These are phyloP conservation scores for Apiotrichum brassicae DNA, from an alignment of 1,284 basidiomycete genomes.

Conservation along the genomic window DNA sequence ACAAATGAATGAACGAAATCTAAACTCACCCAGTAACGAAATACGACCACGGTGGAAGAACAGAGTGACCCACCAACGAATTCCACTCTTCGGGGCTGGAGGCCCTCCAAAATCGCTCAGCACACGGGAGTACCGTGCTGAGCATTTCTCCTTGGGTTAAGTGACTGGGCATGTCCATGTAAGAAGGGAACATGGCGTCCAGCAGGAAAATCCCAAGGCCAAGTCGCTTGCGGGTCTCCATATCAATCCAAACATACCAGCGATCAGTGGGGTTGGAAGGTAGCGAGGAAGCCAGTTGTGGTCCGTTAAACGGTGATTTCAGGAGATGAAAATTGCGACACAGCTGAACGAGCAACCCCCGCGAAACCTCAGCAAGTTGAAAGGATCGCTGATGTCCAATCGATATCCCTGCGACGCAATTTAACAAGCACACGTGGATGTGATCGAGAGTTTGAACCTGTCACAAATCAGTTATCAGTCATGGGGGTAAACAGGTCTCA, in stretches of 20 bases:
- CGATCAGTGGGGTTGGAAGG: slow-evolving; percentile 4
- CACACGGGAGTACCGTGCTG: slow-evolving; percentile 20
- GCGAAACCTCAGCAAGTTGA: slow-evolving; percentile 21
- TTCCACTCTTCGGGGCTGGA: slow-evolving; percentile 19
- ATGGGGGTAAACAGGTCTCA: too few species aligned
- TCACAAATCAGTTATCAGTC: neutral
- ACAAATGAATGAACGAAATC: neutral
- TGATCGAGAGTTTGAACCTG: slow-evolving; percentile 16
- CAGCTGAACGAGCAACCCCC: slow-evolving; percentile 22
- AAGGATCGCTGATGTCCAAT: slow-evolving; percentile 24
- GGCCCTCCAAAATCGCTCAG: slow-evolving; percentile 21
- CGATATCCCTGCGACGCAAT: slow-evolving; percentile 16
- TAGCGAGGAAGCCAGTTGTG: slow-evolving; percentile 1
- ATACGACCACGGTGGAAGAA: slow-evolving; percentile 18
- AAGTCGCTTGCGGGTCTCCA: slow-evolving; percentile 23
- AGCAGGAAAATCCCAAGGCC: slow-evolving; percentile 21
- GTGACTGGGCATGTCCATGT: slow-evolving; percentile 17
- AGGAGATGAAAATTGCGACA: slow-evolving; percentile 23
- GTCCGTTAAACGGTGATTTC: slow-evolving; percentile 5
- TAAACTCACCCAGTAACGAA: slow-evolving; percentile 18
- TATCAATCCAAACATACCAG: slow-evolving; percentile 21
- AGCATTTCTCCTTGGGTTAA: slow-evolving; percentile 25
- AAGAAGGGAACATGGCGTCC: slow-evolving; percentile 14
- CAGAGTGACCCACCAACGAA: slow-evolving; percentile 11
- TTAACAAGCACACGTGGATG: slow-evolving; percentile 19